Evolutionary conservation across 305 asterid species (phyloP).

Genomic region (Nicotiana rustica): DNA sequence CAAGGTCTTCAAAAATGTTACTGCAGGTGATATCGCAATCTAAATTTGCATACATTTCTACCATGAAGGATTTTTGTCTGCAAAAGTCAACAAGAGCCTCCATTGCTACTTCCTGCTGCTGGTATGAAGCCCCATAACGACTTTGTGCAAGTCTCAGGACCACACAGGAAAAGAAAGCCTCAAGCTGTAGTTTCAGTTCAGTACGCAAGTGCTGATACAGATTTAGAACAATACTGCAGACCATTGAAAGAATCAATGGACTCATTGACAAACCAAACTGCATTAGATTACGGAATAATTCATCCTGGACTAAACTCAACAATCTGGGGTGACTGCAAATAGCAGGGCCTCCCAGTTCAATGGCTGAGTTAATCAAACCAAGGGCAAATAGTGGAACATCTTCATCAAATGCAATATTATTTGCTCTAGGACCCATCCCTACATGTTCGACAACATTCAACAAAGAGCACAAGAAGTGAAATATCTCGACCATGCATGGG

Average conservation of each 20-base stretch:
- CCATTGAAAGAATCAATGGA: constrained; percentile 95
- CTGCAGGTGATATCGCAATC: constrained; percentile 97
- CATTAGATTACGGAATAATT: constrained; percentile 89
- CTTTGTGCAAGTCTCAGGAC: constrained; percentile 93
- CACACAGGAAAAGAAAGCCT: constrained; percentile 98
- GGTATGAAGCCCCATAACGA: constrained; percentile 90
- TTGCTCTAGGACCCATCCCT: constrained; percentile 83
- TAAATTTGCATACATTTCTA: constrained; percentile 91
- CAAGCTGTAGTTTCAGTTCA: constrained; percentile 94
- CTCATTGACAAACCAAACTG: constrained; percentile 94
- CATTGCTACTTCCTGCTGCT: constrained; percentile 99
- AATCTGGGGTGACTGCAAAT: constrained; percentile 80
- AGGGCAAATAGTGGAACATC: constrained; percentile 91
- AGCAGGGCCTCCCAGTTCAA: constrained; percentile 91
- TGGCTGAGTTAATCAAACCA: constrained; percentile 91
- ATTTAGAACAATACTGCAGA: constrained; percentile 91
- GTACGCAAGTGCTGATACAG: constrained; percentile 85
- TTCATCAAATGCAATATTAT: constrained; percentile 90
- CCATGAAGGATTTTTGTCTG: constrained; percentile 94
- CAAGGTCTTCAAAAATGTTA: constrained; percentile 96
- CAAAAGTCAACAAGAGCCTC: constrained; percentile 98
- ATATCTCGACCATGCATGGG: constrained; percentile 97
- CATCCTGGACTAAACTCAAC: constrained; percentile 92
- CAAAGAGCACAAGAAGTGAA: constrained; percentile 92
- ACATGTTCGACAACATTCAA: constrained; percentile 81